These are phyloP conservation scores for Citrullus mucosospermus DNA, from an alignment of 306 rosid species.

Conservation along the genomic window DNA sequence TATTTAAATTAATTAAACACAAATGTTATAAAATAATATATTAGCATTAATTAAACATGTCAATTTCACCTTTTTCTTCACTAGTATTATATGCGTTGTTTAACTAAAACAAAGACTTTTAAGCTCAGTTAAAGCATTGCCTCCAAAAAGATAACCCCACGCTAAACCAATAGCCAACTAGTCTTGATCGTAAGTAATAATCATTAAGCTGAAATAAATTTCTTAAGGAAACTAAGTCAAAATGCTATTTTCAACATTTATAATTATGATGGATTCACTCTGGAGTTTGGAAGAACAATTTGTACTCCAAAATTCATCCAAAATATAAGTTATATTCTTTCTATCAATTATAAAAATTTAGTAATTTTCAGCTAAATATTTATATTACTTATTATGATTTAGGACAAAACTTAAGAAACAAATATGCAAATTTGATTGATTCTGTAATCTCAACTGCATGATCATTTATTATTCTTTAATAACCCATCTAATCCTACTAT, in stretches of 20 bases:
- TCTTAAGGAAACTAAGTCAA: background rate
- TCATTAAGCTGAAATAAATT: background rate
- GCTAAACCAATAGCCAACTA: background rate
- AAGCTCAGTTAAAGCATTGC: background rate
- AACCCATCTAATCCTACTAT: background rate
- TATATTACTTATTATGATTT: background rate
- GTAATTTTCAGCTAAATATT: background rate
- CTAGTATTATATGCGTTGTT: background rate
- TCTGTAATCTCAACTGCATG: background rate
- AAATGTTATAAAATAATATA: background rate
- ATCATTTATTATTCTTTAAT: background rate
- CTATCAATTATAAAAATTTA: background rate
- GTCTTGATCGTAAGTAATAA: background rate
- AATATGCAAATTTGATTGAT: background rate
- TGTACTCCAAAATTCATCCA: background rate
- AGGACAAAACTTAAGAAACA: background rate
- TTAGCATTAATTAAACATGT: background rate
- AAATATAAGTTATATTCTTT: background rate
- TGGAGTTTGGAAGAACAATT: background rate
- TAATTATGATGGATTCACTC: background rate
- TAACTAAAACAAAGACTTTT: constrained; percentile 3
- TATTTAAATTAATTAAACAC: background rate
- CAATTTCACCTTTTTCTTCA: background rate
- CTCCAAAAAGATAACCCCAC: background rate
- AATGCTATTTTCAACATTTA: background rate